Base-by-base conservation (phyloP, 768 basidiomycete genomes). In the Dioszegia hungarica region DNA sequence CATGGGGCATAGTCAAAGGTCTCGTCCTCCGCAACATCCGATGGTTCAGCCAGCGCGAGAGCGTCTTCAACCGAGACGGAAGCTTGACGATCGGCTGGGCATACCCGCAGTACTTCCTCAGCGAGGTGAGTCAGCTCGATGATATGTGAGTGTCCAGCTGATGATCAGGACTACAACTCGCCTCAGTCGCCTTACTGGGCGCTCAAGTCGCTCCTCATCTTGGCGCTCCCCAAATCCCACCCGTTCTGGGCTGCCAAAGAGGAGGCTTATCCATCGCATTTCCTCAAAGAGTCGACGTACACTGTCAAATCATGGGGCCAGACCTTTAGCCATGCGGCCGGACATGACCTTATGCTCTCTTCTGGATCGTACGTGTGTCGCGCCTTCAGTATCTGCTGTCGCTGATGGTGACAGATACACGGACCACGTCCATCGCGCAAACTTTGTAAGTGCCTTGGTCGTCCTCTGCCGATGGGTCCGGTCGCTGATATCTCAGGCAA, bases 181-280 rank as follows among this genome's bases (percentile, higher is more conserved):
- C 53, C 86, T 4, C 83, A 85, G 5, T 86, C 85, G 25, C 84
- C 85, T 1, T 88, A 87, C 75, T 88, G 86, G 87, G 85, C 83
- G 62, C 86, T 85, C 76, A 86, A 87, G 68, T 82, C 85, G 1
- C 87, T 88, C 73, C 78, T 85, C 47, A 66, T 84, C 0, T 81
- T 88, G 15, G 78, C 86, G 3, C 77, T 87, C 4, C 82, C 85
- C 1, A 80, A 81, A 17, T 78, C 80, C 0, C 86, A 88, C 70
- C 84, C 85, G 1, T 88, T 87, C 79, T 88, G 86, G 87, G 62
- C 80, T 0, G 76, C 82, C 0, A 62, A 79, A 28, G 86, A 88
- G 70, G 83, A 85, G 61, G 80, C 81, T 2, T 85, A 84, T 70
- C 86, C 86, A 0, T 51, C 63, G 15, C 70, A 77, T 3, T 74